phyloP scores from a whole-genome alignment of 1,139 yeast species.

The Suhomyces maxii region DNA sequence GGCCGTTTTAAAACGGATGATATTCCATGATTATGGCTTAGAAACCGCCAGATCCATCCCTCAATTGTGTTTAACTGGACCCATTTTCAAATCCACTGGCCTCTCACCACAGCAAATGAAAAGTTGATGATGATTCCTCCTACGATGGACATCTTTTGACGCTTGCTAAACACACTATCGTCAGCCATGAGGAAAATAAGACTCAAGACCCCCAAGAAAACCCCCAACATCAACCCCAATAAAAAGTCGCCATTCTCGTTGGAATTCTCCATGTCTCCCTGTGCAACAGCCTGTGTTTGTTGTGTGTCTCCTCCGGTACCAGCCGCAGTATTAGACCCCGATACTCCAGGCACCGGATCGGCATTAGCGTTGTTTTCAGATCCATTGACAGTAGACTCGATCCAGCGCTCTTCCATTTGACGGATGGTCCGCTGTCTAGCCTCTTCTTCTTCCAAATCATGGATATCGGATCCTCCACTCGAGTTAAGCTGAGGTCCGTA shows the following conservation, averaged over 20 bases:
- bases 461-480: constrained; percentile 19
- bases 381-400: constrained; percentile 66
- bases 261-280: constrained; percentile 33
- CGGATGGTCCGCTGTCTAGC: constrained; percentile 42
- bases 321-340: neutral
- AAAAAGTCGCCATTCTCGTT: constrained; percentile 57
- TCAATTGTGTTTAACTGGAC: too few species aligned
- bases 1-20: too few species aligned
- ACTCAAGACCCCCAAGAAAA: constrained; percentile 63
- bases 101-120: constrained; percentile 55
- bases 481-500: constrained; percentile 43
- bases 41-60: neutral
- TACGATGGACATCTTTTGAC: constrained; percentile 61
- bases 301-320: constrained; percentile 10
- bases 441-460: constrained; percentile 46
- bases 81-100: constrained; percentile 38
- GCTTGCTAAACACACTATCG: constrained; percentile 54
- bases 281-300: constrained; percentile 22
- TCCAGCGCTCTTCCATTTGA: constrained; percentile 86
- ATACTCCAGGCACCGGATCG: neutral
- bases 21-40: too few species aligned
- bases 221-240: constrained; percentile 64
- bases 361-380: constrained; percentile 1
- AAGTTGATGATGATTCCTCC: constrained; percentile 63
- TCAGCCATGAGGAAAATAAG: constrained; percentile 56